Base-by-base conservation (phyloP, 225 moss, liverwort and hornwort genomes). In the Ulota crispa region DNA sequence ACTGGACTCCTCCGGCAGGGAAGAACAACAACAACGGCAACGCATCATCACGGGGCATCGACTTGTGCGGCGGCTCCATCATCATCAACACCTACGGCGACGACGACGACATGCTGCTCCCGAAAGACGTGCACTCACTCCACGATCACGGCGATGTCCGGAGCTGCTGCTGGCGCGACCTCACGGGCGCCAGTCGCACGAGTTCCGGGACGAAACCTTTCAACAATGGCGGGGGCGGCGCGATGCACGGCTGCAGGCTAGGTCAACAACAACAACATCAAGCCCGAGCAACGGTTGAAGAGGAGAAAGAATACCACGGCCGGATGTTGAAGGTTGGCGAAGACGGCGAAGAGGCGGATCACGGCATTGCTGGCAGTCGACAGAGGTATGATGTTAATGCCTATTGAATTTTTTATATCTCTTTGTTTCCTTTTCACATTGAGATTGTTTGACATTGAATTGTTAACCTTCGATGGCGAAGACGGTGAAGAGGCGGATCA, bases 121-220 rank as follows among this genome's bases (percentile, higher is more conserved):
- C 89, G 18, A 85, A 83, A 82, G 72, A 83, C 80, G 72, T 28
- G 39, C 36, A 66, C 16, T 63, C 69, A 2, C 70, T 69, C 15
- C 60, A 69, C 0, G 64, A 45, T n/a, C n/a, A n/a, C 12, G 63
- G 85, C 14, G 68, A 87, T 14, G 61, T 81, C 2, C 82, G n/a
- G 68, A 81, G 80, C 2, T 89, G 80, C 2, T 89, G 80, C 10
- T 89, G 89, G 89, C 81, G 26, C 27, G 41, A 85, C 63, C 28
- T 85, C 23, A 83, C 81, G 3, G 11, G 85, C n/a, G 81, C 83
- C 70, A 87, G 87, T 14, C 81, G 85, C 32, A 89, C 85, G 10
- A 85, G 76, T 24, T 80, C 70, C 5, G 10, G 21, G 11, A 76
- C 79, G 43, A 88, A 88, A 68, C 39, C 80, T 54, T 76, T 82